These are phyloP conservation scores for Morella rubra DNA, from an alignment of 306 rosid species.

Conservation along the genomic window DNA sequence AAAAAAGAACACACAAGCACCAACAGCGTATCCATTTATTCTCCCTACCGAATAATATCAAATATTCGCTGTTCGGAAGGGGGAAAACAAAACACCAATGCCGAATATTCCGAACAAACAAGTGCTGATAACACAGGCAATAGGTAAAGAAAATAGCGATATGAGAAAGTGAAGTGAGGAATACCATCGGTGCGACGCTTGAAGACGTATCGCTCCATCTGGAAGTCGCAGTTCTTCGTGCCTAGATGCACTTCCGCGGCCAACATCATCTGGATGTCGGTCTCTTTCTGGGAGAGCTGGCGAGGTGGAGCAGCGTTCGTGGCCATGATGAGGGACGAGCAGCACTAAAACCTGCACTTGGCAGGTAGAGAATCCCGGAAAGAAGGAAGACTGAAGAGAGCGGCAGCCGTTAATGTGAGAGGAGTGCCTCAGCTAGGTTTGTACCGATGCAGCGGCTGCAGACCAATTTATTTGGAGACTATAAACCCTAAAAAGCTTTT, in stretches of 20 bases:
- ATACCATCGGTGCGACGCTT: conserved; percentile 89
- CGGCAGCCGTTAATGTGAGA: background rate
- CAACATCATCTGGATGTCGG: conserved; percentile 84
- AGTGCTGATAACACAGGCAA: background rate
- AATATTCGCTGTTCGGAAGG: no score
- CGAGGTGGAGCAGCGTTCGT: conserved; percentile 48
- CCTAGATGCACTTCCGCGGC: conserved; percentile 88
- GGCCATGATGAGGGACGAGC: conserved; percentile 45
- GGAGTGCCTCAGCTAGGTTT: background rate
- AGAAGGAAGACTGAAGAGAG: background rate
- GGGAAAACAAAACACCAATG: background rate
- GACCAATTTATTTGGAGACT: no score
- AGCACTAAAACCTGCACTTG: background rate
- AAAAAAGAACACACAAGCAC: background rate
- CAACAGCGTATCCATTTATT: background rate
- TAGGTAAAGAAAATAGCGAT: background rate
- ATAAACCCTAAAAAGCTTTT: no score
- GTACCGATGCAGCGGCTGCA: no score
- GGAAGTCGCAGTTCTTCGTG: conserved; percentile 78
- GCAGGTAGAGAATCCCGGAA: background rate
- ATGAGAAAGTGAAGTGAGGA: background rate
- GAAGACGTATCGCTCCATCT: conserved; percentile 90
- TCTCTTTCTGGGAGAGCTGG: conserved; percentile 73
- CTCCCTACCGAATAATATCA: background rate
- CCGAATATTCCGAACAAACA: no score